Evolutionary conservation across 257 asterid genomes (phyloP), one percentile per base, ranked within the genome.

Genomic region (Galeopsis tetrahit): DNA sequence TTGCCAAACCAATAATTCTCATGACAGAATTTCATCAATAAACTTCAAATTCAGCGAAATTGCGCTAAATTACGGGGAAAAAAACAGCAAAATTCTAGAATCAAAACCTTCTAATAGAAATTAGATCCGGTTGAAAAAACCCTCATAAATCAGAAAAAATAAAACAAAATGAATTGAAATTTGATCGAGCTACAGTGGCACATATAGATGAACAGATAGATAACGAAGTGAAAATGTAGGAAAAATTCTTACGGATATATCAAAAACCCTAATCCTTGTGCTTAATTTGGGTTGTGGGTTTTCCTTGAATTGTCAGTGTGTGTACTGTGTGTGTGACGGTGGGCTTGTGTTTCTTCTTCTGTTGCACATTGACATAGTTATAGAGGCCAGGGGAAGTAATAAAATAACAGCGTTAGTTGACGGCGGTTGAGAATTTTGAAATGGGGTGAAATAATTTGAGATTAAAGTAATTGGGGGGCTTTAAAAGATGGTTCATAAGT

Each of bases 321-420:
- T 62, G 80, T 28, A 34, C 43, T 51, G 61, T 62, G 72, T 56
- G 71, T 39, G 78, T 59, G 80, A 73, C 84, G 61, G 77, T 74
- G 81, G 66, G 77, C 70, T 59, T 73, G 67, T 67, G 10, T 46
- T 80, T 58, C 61, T 80, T 58, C 61, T 66, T 76, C 81, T 79
- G 87, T 73, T 77, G 84, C 84, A 74, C 28, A 21, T 21, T 21
- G 68, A 74, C 64, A n/a, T n/a, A 68, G 79, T 76, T 80, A 78
- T 75, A 77, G 75, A 58, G n/a, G n/a, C n/a, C n/a, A n/a, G 72
- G 51, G 71, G 74, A 36, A 32, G 74, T 69, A 65, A 63, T 57
- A 62, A 72, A 65, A 58, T 75, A 75, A 83, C 87, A 85, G 74
- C 87, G 87, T 83, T 83, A 77, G 78, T 80, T 80, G 77, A 83